Evolutionary conservation across 2,329 filamentous ascomycete genomes (phyloP).

Genomic region (Pseudocercospora vitis): DNA sequence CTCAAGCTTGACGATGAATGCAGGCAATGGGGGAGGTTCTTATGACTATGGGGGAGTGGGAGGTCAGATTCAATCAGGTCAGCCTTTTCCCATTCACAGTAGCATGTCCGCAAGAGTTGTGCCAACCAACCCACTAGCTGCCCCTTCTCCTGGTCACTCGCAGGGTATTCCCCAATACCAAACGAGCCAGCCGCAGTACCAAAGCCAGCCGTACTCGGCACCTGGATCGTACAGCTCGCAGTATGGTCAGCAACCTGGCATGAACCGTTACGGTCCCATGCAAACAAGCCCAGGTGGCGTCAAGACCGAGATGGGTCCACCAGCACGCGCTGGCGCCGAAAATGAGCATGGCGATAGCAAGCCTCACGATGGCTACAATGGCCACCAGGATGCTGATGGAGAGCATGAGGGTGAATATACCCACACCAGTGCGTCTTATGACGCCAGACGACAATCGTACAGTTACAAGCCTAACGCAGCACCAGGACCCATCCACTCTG

Average conservation of each 20-base stretch:
- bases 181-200: conserved; percentile 65
- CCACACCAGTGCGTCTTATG: conserved; percentile 72
- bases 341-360: conserved; percentile 67
- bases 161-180: conserved; percentile 77
- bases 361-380: conserved; percentile 60
- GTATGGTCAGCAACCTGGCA: conserved; percentile 63
- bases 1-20: conserved; percentile 73
- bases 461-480: conserved; percentile 70
- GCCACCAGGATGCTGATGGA: conserved; percentile 38
- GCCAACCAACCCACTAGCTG: conserved; percentile 86
- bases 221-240: conserved; percentile 57
- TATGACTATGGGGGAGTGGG: conserved; percentile 71
- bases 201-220: conserved; percentile 74
- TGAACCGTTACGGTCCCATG: conserved; percentile 65
- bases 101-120: conserved; percentile 72
- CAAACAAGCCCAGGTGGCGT: conserved; percentile 57
- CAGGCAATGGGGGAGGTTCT: conserved; percentile 69
- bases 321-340: conserved; percentile 62
- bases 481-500: conserved; percentile 62
- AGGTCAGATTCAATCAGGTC: conserved; percentile 57
- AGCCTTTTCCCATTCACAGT: conserved; percentile 79
- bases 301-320: conserved; percentile 87
- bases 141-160: conserved; percentile 72
- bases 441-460: conserved; percentile 70
- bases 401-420: conserved; percentile 73